Base-by-base conservation (phyloP, 2,329 filamentous ascomycete genomes). In the Orbilia quercus region DNA sequence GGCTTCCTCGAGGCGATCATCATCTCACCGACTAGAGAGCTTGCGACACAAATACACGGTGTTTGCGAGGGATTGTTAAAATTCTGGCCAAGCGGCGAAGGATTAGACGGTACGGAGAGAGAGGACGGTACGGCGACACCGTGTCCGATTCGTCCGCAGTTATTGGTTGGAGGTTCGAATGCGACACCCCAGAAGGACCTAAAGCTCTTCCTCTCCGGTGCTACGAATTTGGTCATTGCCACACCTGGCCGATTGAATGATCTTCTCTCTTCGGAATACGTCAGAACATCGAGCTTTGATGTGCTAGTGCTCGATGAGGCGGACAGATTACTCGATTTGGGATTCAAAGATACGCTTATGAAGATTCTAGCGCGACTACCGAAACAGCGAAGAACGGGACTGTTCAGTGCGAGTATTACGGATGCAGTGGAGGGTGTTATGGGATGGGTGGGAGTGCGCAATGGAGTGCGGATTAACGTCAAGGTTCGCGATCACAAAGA, bases 321-420 rank as follows among this genome's bases (percentile, higher is more conserved):
- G 54, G 95, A 99, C 81, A 86, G 95, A 70, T 83, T 99, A 23
- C 84, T 99, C 9, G 95, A 99, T 81, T 85, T 98, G 20, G 95
- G 96, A 4, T 98, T 99, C 82, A 95, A 96, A 80, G 89, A 91
- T 64, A 92, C 96, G 76, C 82, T 99, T 25, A 91, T 95, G 77
- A 91, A 88, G 63, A 96, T 98, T 42, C 82, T 99, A 20, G 87
- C 88, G 0, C 86, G 90, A 14, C 82, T 99, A 4, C 95, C 95
- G 0, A 99, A 99, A 79, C 95, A 99, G 80, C 85, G 95, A 57
- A 86, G 95, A 53, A 99, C 95, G 0, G 95, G 95, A 0, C 83
- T 99, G 0, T 99, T 98, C 82, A 96, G 92, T 78, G 95, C 95
- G 11, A 96, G 91, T 78, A 91, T 99, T n/a, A 95, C 90, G 77